These are phyloP conservation scores for Hypocreales sp. DNA, from an alignment of 2,329 filamentous ascomycete genomes.

Conservation along the genomic window DNA sequence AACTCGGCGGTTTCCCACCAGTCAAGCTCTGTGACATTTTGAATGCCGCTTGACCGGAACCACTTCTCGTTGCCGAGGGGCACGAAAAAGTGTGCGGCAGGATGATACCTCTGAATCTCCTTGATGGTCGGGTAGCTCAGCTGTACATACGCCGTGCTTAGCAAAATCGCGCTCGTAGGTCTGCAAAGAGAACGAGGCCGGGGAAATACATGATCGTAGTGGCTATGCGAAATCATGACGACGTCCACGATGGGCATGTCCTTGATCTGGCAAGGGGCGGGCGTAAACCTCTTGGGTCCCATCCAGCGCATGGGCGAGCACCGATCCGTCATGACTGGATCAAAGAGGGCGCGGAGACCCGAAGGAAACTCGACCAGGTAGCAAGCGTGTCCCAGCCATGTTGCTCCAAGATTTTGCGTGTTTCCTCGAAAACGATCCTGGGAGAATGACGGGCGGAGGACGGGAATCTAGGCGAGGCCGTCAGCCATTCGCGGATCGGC, in stretches of 20 bases:
- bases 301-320: conserved; percentile 56
- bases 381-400: conserved; percentile 82
- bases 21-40: conserved; percentile 67
- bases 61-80: conserved; percentile 62
- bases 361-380: conserved; percentile 73
- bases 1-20: conserved; percentile 74
- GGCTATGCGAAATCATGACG: conserved; percentile 65
- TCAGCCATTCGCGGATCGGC: not conserved
- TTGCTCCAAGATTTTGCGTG: conserved; percentile 28
- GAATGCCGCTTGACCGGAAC: conserved; percentile 52
- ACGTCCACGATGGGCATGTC: conserved; percentile 59
- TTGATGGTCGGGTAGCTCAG: conserved; percentile 58
- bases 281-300: conserved; percentile 58
- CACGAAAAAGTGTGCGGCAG: conserved; percentile 66
- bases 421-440: not conserved
- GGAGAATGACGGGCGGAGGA: not conserved
- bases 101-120: conserved; percentile 49
- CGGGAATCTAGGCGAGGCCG: not conserved
- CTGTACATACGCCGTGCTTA: conserved; percentile 17
- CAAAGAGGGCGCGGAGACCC: conserved; percentile 69
- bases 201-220: conserved; percentile 58
- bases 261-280: conserved; percentile 52
- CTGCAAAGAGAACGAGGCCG: too few relatives aligned
- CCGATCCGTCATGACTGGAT: conserved; percentile 72
- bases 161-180: too few relatives aligned